Percentiles rank a stretch among this genome's conserved stretches.
Conservation (phyloP, 331 rosid genomes). For the Pyrus hybrid region DNA sequence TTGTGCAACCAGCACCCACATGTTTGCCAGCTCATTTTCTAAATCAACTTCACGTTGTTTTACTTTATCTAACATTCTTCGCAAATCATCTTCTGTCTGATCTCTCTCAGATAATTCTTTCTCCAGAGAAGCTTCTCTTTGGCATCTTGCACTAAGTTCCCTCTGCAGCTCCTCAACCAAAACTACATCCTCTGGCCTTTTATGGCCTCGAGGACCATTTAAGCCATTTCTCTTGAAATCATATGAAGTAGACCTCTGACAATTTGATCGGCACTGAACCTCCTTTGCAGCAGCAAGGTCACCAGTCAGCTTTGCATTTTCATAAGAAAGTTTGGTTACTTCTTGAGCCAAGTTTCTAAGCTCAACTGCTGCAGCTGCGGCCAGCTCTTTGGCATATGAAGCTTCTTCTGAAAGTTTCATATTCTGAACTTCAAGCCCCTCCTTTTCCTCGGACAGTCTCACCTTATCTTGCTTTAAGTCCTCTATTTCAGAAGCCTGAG, state of each 20-base stretch:
- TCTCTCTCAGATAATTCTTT: conserved; percentile 44
- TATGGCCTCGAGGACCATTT: conserved; percentile 20
- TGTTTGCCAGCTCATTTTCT: conserved; percentile 65
- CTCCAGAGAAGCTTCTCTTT: conserved; percentile 62
- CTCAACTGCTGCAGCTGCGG: conserved; percentile 80
- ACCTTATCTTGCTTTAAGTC: conserved; percentile 70
- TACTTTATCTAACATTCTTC: conserved; percentile 52
- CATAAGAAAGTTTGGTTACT: conserved; percentile 71
- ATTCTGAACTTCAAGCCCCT: conserved; percentile 68
- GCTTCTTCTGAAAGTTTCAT: conserved; percentile 73
- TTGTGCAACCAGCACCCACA: conserved; percentile 49
- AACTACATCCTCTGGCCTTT: conserved; percentile 33
- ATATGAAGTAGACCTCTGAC: conserved; percentile 33
- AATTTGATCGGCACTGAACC: conserved; percentile 30
- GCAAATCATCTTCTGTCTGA: conserved; percentile 51
- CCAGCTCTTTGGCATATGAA: conserved; percentile 83
- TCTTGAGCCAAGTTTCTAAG: conserved; percentile 78
- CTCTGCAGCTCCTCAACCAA: conserved; percentile 45
- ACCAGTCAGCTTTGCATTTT: conserved; percentile 62
- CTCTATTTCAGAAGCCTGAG: conserved; percentile 68
- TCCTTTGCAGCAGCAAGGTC: conserved; percentile 51
- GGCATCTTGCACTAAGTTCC: conserved; percentile 51
- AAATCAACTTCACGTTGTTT: conserved; percentile 45
- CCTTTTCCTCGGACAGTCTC: conserved; percentile 60
- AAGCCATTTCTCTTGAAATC: conserved; percentile 28